These are phyloP conservation scores for Hypoxylon sp. DNA, from an alignment of 2,329 filamentous ascomycete species.

Conservation along the genomic window DNA sequence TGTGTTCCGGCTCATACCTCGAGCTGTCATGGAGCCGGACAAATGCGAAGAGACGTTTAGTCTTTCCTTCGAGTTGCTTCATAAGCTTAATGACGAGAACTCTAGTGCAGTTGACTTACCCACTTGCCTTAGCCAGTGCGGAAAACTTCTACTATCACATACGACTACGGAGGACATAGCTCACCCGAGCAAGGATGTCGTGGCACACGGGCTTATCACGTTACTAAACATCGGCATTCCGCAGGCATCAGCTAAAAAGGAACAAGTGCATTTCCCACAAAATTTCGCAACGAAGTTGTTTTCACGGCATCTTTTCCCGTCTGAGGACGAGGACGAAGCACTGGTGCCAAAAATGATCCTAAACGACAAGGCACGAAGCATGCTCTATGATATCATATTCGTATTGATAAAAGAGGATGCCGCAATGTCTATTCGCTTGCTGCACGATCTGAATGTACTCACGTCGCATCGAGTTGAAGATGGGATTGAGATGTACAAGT, in stretches of 20 bases:
- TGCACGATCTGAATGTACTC: conserved; percentile 65
- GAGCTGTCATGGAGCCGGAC: conserved; percentile 51
- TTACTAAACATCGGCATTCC: conserved; percentile 53
- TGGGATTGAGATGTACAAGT: conserved; percentile 67
- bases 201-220: conserved; percentile 55
- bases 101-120: conserved; percentile 46
- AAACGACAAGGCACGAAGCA: conserved; percentile 66
- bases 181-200: conserved; percentile 55
- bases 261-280: conserved; percentile 38
- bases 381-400: conserved; percentile 72
- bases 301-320: conserved; percentile 75
- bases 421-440: conserved; percentile 62
- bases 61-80: conserved; percentile 48
- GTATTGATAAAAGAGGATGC: conserved; percentile 66
- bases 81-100: conserved; percentile 47
- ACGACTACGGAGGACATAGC: conserved; percentile 55
- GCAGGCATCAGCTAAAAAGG: conserved; percentile 46
- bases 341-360: conserved; percentile 61
- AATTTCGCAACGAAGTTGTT: conserved; percentile 66
- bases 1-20: conserved; percentile 54
- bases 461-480: conserved; percentile 63
- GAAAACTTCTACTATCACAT: conserved; percentile 46
- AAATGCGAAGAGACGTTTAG: conserved; percentile 60
- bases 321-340: conserved; percentile 52
- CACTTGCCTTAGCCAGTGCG: conserved; percentile 46